Percentiles rank a stretch among this genome's conserved stretches.
Evolutionary conservation across 495 filamentous ascomycete genomes (phyloP).

Genomic region (Patellaria atrata): DNA sequence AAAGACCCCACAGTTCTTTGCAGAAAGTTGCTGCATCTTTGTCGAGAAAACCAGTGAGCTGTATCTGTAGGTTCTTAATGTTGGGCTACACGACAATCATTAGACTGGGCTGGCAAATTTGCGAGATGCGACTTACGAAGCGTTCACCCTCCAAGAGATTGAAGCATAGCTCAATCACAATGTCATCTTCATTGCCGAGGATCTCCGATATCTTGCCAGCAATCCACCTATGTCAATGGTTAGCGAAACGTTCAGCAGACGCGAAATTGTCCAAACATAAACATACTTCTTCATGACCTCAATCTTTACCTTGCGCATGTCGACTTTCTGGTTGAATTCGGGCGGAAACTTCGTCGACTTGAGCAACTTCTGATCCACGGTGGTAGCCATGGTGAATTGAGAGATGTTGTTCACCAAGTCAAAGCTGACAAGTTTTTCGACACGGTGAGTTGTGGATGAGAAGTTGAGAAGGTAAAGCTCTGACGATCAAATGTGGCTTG

Average conservation of each 20-base stretch:
- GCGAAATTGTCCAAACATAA: constrained; percentile 21
- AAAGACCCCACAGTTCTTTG: constrained; percentile 83
- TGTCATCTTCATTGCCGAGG: constrained; percentile 80
- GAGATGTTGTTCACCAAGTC: too few species aligned
- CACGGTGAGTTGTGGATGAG: too few species aligned
- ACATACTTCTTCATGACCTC: constrained; percentile 90
- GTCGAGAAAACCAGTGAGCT: constrained; percentile 86
- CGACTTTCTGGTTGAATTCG: constrained; percentile 90
- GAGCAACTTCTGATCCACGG: constrained; percentile 71
- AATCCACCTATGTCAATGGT: constrained; percentile 59
- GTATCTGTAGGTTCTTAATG: constrained; percentile 85
- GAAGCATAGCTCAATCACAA: constrained; percentile 85
- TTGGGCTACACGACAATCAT: constrained; percentile 55
- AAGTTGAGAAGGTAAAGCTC: too few species aligned
- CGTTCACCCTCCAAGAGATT: constrained; percentile 69
- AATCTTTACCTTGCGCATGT: constrained; percentile 91
- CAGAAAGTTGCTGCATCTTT: constrained; percentile 86
- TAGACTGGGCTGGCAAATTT: too few species aligned
- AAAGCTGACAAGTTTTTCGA: too few species aligned
- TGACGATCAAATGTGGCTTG: too few species aligned
- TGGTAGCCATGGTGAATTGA: constrained; percentile 19
- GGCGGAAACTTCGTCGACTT: constrained; percentile 84
- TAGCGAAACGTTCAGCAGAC: neutral
- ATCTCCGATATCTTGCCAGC: constrained; percentile 73
- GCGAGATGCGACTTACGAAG: constrained; percentile 57